A percentile compares a stretch with the other conserved stretches of the same genome.
Conservation (phyloP, 2,329 filamentous ascomycete species). For the Neobulgaria alba region DNA sequence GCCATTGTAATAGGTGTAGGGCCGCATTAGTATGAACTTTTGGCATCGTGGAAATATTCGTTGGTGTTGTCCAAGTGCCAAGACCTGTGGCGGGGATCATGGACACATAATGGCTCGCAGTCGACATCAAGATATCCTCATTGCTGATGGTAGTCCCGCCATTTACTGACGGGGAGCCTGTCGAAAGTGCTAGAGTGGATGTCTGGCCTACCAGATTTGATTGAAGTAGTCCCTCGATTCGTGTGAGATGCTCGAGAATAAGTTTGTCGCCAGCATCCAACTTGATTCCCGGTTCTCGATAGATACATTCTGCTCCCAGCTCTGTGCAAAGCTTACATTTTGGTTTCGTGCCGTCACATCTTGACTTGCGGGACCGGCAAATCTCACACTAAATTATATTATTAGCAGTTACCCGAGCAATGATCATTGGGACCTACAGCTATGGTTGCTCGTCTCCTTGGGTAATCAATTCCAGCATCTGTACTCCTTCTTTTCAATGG, state of each 20-base stretch:
- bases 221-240: slow-evolving; percentile 73
- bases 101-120: slow-evolving; percentile 39
- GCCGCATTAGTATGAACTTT: slow-evolving; percentile 77
- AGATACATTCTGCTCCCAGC: slow-evolving; percentile 73
- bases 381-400: slow-evolving; percentile 57
- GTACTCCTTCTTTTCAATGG: slow-evolving; percentile 55
- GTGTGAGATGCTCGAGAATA: slow-evolving; percentile 68
- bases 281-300: slow-evolving; percentile 79
- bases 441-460: slow-evolving; percentile 55
- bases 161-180: slow-evolving; percentile 56
- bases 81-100: slow-evolving; percentile 56
- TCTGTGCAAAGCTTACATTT: slow-evolving; percentile 81
- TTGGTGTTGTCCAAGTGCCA: slow-evolving; percentile 59
- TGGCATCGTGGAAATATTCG: slow-evolving; percentile 78
- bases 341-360: slow-evolving; percentile 70
- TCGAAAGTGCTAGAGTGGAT: slow-evolving; percentile 46
- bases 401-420: slow-evolving; percentile 9
- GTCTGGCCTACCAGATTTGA: slow-evolving; percentile 48
- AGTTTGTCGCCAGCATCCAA: slow-evolving; percentile 80
- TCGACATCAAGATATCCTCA: slow-evolving; percentile 43
- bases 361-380: slow-evolving; percentile 70
- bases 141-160: slow-evolving; percentile 53
- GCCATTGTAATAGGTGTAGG: slow-evolving; percentile 71
- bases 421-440: slow-evolving; percentile 41
- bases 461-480: slow-evolving; percentile 54